Base-by-base conservation (phyloP, 306 rosid genomes). In the Lablab purpureus region DNA sequence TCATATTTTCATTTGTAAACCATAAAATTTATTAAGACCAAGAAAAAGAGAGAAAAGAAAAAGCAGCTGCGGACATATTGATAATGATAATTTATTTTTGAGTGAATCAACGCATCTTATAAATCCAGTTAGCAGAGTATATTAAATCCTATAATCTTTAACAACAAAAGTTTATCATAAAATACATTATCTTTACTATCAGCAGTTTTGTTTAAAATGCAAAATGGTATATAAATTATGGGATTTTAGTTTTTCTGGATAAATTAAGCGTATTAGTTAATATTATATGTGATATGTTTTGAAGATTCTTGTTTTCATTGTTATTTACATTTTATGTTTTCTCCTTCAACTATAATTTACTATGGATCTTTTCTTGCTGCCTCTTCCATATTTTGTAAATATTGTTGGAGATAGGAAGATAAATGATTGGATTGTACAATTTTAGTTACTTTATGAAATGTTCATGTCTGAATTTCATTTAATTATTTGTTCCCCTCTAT, bases 401-500 rank as follows among this genome's bases (percentile, higher is more conserved):
- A 40, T 52, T 64, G 10, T 51, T 25, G 58, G 15, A 62, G 58
- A 50, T 50, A 59, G 27, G 28, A 45, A 80, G 66, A 9, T 69
- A 6, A 19, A 68, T 80, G 27, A 12, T 23, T 52, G 40, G 41
- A 56, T 67, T 71, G 50, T 66, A 50, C 59, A 67, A 22, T 19
- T 80, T 73, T n/a, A 45, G 49, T 12, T 55, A 49, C 28, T 72
- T 68, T 49, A 67, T 81, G 69, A 60, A 22, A 54, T 15, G 34
- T 7, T 28, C 25, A 65, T 75, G 52, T 50, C 63, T 55, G 67
- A 47, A 75, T 77, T 23, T 76, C 74, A 71, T 84, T 54, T 65
- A 66, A 71, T 80, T 69, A 49, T 71, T 82, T 67, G 46, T 47
- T 82, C 14, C 68, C 59, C 69, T 86, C 80, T 62, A 46, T 91